Evolutionary conservation across 148 eudicot genomes (phyloP).

Genomic region (Nepenthes gracilis): DNA sequence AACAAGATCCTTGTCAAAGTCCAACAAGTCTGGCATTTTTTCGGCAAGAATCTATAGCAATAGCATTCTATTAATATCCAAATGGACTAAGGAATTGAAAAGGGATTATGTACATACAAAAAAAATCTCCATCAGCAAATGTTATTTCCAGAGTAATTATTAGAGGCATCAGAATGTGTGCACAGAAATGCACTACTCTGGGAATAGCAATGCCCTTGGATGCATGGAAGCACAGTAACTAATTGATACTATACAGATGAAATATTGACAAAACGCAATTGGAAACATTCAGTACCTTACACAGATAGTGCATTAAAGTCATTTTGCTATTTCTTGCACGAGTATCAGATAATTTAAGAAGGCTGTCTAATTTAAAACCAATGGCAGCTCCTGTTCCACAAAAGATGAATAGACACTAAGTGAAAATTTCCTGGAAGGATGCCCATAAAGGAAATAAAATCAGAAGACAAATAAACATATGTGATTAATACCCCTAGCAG

Average conservation of each 20-base stretch:
- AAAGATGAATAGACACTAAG: constrained; percentile 1
- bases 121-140: not conserved
- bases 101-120: not conserved
- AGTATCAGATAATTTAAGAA: constrained; percentile 91
- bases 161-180: no score
- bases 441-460: constrained; percentile 4
- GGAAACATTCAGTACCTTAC: constrained; percentile 51
- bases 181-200: no score
- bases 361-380: constrained; percentile 97
- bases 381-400: constrained; percentile 72
- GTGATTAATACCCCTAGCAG: constrained; percentile 71
- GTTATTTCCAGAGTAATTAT: no score
- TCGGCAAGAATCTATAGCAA: constrained; percentile 65
- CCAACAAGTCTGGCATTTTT: constrained; percentile 82
- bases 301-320: constrained; percentile 96
- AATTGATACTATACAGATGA: not conserved
- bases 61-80: not conserved
- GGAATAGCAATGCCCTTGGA: no score
- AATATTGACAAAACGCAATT: not conserved
- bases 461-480: constrained; percentile 3
- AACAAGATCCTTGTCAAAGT: constrained; percentile 83
- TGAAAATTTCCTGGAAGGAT: not conserved
- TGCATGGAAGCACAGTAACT: not conserved
- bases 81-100: not conserved
- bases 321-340: constrained; percentile 95